These are phyloP conservation scores for Pseudogymnoascus sp. DNA, from an alignment of 2,329 filamentous ascomycete genomes.

Conservation along the genomic window DNA sequence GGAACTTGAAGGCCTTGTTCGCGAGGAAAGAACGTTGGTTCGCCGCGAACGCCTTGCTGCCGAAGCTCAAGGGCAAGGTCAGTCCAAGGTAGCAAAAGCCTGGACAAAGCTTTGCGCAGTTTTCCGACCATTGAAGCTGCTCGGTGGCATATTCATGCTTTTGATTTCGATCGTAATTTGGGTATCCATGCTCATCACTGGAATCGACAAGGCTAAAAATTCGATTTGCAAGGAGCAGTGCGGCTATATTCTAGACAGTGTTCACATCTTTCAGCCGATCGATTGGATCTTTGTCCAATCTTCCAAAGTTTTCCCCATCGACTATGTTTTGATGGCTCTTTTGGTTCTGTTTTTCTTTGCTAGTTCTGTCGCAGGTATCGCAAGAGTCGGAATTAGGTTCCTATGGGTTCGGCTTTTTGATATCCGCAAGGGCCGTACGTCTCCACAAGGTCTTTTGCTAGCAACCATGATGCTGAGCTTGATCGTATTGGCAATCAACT, in stretches of 20 bases:
- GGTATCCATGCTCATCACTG: conserved; percentile 89
- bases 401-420: conserved; percentile 91
- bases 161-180: conserved; percentile 68
- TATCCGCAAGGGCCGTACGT: conserved; percentile 80
- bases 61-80: conserved; percentile 71
- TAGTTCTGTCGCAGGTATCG: conserved; percentile 78
- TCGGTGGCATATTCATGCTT: conserved; percentile 74
- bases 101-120: conserved; percentile 78
- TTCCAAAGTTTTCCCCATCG: conserved; percentile 77
- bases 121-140: conserved; percentile 79
- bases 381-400: conserved; percentile 85
- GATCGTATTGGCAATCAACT: conserved; percentile 86
- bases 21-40: conserved; percentile 87
- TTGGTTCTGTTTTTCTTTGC: conserved; percentile 82
- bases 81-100: conserved; percentile 59
- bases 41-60: conserved; percentile 81
- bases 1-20: conserved; percentile 76
- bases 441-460: conserved; percentile 83
- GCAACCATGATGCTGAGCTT: conserved; percentile 86
- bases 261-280: conserved; percentile 90
- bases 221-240: conserved; percentile 85
- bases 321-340: conserved; percentile 83
- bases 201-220: conserved; percentile 93
- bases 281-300: conserved; percentile 83
- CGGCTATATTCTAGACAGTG: conserved; percentile 79